Evolutionary conservation across 805 yeast genomes (phyloP), one percentile per base, ranked within the genome.

Genomic region (Torulaspora microellipsoides): DNA sequence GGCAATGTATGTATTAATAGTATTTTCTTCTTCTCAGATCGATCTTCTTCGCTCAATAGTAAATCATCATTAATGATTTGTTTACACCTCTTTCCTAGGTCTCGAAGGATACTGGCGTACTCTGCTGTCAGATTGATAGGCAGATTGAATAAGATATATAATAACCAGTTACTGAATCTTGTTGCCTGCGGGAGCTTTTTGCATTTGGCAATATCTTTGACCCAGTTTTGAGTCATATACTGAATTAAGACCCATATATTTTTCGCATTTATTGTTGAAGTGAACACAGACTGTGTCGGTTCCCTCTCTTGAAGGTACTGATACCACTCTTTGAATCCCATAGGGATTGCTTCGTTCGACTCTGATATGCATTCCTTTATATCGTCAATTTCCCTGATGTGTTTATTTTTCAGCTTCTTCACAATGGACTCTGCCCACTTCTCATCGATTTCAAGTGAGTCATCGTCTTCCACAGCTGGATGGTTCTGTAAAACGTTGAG

Each of bases 291-390:
- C 45, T 51, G 54, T 0, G 52, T 40, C 0, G 67, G 66, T 15
- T 62, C 64, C 35, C 58, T 60, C 9, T 50, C 47, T 9, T 51
- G 54, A 8, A 61, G 33, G 35, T 52, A 59, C 13, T 48, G 46
- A 41, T 49, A 53, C 67, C 68, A 64, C 32, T 57, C 55, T 27
- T 54, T 57, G 35, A 55, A 58, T 3, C 61, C 62, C 38, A 31
- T 42, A 0, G 62, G 62, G 27, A 40, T 34, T 8, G 46, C 30
- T 25, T 41, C 45, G 7, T 39, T 44, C 7, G 27, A 10, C 13
- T 38, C 40, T 7, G 23, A 20, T n/a, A 62, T 46, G 17, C 42
- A 34, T 10, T 25, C 30, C 39, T 48, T 50, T 2, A 63, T 43
- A 31, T 54, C 59, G 2, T 40, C 46, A 10, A 58, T 23, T n/a